These are phyloP conservation scores for Pythium monospermum DNA, from an alignment of 352 stramenopile genomes.

Conservation along the genomic window DNA sequence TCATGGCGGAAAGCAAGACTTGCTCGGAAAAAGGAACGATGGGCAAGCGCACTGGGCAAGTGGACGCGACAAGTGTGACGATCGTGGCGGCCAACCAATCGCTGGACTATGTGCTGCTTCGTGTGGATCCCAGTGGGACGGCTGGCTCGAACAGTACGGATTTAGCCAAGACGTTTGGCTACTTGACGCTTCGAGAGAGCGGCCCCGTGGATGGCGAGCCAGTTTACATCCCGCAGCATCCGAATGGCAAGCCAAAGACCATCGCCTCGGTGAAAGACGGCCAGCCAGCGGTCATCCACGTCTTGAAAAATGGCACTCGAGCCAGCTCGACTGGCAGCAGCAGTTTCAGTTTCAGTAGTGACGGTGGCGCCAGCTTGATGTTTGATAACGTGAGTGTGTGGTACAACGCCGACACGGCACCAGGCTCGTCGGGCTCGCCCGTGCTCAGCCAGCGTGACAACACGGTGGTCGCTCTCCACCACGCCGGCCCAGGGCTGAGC, in stretches of 20 bases:
- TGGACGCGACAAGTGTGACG: slow-evolving; percentile 34
- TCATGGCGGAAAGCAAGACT: slow-evolving; percentile 51
- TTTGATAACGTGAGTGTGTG: slow-evolving; percentile 30
- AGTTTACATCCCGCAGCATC: slow-evolving; percentile 68
- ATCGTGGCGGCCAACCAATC: slow-evolving; percentile 35
- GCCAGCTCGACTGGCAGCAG: neutral
- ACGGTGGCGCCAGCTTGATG: neutral
- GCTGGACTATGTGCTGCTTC: slow-evolving; percentile 61
- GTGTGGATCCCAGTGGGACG: slow-evolving; percentile 29
- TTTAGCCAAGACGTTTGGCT: slow-evolving; percentile 43
- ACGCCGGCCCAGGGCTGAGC: slow-evolving; percentile 25
- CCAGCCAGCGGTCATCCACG: slow-evolving; percentile 32
- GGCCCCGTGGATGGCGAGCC: slow-evolving; percentile 44
- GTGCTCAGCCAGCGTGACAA: slow-evolving; percentile 58
- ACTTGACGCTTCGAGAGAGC: slow-evolving; percentile 30
- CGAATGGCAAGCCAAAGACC: slow-evolving; percentile 48
- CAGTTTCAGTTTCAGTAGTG: neutral
- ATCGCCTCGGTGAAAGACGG: slow-evolving; percentile 48
- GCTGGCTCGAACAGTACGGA: slow-evolving; percentile 8
- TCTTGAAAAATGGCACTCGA: neutral
- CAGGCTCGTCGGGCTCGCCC: slow-evolving; percentile 59
- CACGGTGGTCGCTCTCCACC: slow-evolving; percentile 61
- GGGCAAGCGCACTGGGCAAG: slow-evolving; percentile 32
- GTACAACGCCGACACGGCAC: slow-evolving; percentile 66
- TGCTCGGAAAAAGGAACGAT: slow-evolving; percentile 29